Percentiles rank a stretch among this genome's conserved stretches.
Conservation (phyloP, 2,329 filamentous ascomycete species). For the Colletotrichum abscissum region DNA sequence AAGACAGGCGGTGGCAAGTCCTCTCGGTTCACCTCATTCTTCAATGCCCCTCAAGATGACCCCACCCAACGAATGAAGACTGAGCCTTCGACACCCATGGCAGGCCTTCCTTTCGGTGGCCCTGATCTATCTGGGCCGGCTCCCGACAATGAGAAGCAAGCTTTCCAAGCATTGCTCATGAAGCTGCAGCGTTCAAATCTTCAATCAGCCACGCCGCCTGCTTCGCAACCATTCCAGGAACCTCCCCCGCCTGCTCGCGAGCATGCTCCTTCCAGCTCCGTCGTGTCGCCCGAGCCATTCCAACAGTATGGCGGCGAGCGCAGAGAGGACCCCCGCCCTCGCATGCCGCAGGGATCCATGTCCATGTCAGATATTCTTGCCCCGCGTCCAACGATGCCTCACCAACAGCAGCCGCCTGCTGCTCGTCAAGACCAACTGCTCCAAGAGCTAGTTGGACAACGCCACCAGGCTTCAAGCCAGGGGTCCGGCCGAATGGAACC, state of each 20-base stretch:
- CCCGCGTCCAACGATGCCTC: slow-evolving; percentile 58
- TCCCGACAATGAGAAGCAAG: slow-evolving; percentile 80
- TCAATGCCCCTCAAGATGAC: slow-evolving; percentile 69
- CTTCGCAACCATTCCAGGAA: slow-evolving; percentile 55
- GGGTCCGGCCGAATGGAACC: slow-evolving; percentile 59
- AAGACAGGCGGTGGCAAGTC: slow-evolving; percentile 72
- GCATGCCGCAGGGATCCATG: slow-evolving; percentile 50
- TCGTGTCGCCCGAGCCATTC: slow-evolving; percentile 61
- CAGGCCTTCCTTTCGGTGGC: slow-evolving; percentile 42
- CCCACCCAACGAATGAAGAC: slow-evolving; percentile 56
- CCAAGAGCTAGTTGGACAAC: slow-evolving; percentile 70
- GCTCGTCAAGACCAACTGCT: slow-evolving; percentile 69
- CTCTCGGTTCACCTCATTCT: slow-evolving; percentile 89
- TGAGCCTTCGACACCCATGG: slow-evolving; percentile 59
- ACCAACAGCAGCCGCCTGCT: slow-evolving; percentile 55
- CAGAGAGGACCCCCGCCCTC: slow-evolving; percentile 56
- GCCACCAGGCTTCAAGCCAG: slow-evolving; percentile 66
- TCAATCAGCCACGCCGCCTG: slow-evolving; percentile 56
- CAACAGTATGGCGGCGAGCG: slow-evolving; percentile 59
- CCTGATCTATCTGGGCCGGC: slow-evolving; percentile 47
- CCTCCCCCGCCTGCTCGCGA: slow-evolving; percentile 46
- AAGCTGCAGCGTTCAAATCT: slow-evolving; percentile 77
- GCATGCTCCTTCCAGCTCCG: slow-evolving; percentile 43
- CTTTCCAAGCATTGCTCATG: slow-evolving; percentile 83
- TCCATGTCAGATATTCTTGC: slow-evolving; percentile 64